phyloP scores from a whole-genome alignment of 805 yeast species.

The Saccharomyces eubayanus region DNA sequence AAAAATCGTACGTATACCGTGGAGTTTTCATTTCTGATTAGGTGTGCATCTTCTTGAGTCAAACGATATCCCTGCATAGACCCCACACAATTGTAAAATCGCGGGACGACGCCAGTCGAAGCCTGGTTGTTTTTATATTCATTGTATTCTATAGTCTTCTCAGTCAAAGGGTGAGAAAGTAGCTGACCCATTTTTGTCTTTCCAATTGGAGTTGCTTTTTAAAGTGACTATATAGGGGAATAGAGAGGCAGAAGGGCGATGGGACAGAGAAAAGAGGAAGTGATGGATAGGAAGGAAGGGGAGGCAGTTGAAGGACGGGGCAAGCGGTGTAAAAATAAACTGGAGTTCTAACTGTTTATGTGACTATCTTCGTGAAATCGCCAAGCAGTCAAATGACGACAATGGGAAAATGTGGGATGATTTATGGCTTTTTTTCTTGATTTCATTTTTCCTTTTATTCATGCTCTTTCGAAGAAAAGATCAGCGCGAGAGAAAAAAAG shows the following conservation, averaged over 20 bases:
- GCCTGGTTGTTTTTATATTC: constrained; percentile 18
- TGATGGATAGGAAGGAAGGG: not conserved
- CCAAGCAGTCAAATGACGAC: not conserved
- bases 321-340: not conserved
- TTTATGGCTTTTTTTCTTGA: not conserved
- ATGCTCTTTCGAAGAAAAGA: not conserved
- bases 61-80: constrained; percentile 73
- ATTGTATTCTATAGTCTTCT: constrained; percentile 46
- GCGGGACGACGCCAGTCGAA: constrained; percentile 17
- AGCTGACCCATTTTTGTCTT: constrained; percentile 54
- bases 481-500: not conserved
- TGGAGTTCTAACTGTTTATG: not conserved
- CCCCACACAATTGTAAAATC: constrained; percentile 52
- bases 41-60: constrained; percentile 71
- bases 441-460: not conserved
- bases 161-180: constrained; percentile 66
- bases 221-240: not conserved
- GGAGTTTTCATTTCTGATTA: constrained; percentile 41
- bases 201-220: not conserved
- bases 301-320: not conserved
- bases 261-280: not conserved
- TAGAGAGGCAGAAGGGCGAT: not conserved
- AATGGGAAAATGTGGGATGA: not conserved
- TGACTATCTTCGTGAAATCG: not conserved
- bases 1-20: constrained; percentile 30